Conservation (phyloP, 768 basidiomycete species). For the Lentinula guzmanii region DNA sequence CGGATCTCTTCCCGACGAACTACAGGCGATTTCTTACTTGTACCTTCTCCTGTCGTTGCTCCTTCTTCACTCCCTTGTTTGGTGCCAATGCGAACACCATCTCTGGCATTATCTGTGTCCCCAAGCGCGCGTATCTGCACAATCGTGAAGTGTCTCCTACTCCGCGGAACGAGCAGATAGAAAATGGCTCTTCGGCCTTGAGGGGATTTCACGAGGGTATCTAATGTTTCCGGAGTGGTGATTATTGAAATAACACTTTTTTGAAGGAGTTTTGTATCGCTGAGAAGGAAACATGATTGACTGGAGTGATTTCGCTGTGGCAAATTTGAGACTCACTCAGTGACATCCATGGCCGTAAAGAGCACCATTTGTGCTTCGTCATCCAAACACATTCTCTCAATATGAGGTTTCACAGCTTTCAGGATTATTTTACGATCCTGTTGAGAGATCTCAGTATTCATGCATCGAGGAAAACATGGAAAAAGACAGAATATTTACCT, state of each 20-base stretch:
- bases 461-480: too few species aligned
- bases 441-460: not conserved
- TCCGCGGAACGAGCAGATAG: conserved; percentile 79
- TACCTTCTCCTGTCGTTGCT: conserved; percentile 26
- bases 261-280: conserved; percentile 85
- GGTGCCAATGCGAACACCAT: not conserved
- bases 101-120: conserved; percentile 62
- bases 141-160: conserved; percentile 84
- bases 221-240: conserved; percentile 35
- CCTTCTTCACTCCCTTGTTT: not conserved
- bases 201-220: conserved; percentile 50
- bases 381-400: conserved; percentile 82
- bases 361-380: conserved; percentile 88
- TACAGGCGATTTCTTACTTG: conserved; percentile 76
- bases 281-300: conserved; percentile 18
- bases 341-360: conserved; percentile 85
- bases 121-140: conserved; percentile 65
- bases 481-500: conserved; percentile 35
- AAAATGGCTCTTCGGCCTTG: conserved; percentile 81
- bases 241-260: conserved; percentile 78
- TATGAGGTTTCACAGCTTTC: conserved; percentile 84
- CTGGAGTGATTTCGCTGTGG: not conserved
- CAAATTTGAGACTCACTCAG: conserved; percentile 56
- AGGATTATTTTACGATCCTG: conserved; percentile 90
- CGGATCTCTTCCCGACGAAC: conserved; percentile 67